Evolutionary conservation across 345 rosid species (phyloP), one percentile per base, ranked within the genome.

Genomic region (Gossypium longicalyx): DNA sequence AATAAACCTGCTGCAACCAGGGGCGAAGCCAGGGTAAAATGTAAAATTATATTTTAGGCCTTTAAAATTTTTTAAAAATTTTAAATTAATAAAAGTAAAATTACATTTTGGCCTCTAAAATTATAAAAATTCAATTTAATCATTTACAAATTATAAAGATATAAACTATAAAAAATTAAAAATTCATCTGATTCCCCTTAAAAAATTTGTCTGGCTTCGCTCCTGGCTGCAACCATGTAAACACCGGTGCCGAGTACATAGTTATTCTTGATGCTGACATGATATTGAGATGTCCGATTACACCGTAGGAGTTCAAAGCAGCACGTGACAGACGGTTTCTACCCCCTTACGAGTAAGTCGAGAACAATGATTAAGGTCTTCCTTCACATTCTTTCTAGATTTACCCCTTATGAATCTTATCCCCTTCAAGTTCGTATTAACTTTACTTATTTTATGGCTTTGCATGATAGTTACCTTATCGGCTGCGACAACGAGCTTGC

Each of bases 1-100:
- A 93, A 95, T 82, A 95, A 95, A 82, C 99, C 98, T 17, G 99
- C 98, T 27, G 99, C 90, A 94, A 93, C 83, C 99, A 95, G n/a
- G n/a, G n/a, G n/a, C n/a, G n/a, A n/a, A n/a, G n/a, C n/a, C n/a
- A n/a, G n/a, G n/a, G n/a, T n/a, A n/a, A n/a, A n/a, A n/a, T n/a
- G n/a, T n/a, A n/a, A n/a, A n/a, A n/a, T n/a, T n/a, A n/a, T n/a
- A n/a, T n/a, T n/a, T n/a, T n/a, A n/a, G n/a, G n/a, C n/a, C n/a
- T n/a, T n/a, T n/a, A n/a, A n/a, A n/a, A n/a, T n/a, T n/a, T n/a
- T n/a, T n/a, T n/a, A n/a, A n/a, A n/a, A n/a, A n/a, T n/a, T n/a
- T n/a, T n/a, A n/a, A n/a, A n/a, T n/a, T n/a, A n/a, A n/a, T n/a
- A n/a, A n/a, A n/a, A n/a, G n/a, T n/a, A n/a, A n/a, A n/a, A n/a